phyloP scores from a whole-genome alignment of 805 yeast genomes.

The Wickerhamomyces rabaulensis region DNA sequence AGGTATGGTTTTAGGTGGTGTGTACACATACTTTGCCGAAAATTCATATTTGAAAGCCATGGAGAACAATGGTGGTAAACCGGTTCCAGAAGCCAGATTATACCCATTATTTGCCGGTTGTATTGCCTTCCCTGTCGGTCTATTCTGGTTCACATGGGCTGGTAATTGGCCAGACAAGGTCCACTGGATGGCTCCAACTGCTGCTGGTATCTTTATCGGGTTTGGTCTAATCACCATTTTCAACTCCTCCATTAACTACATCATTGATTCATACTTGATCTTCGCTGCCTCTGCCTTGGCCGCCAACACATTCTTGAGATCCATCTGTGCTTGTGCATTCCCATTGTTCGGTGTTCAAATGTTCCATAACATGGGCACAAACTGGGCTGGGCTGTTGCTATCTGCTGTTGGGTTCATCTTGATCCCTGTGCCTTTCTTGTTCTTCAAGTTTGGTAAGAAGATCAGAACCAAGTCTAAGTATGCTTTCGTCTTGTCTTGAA shows the following conservation, averaged over 20 bases:
- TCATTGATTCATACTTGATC: conserved; percentile 63
- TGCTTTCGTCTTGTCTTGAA: conserved; percentile 34
- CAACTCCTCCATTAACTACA: conserved; percentile 63
- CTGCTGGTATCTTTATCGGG: conserved; percentile 60
- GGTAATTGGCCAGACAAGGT: conserved; percentile 66
- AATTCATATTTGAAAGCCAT: conserved; percentile 43
- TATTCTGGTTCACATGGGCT: conserved; percentile 86
- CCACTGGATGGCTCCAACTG: conserved; percentile 80
- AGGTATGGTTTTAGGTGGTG: conserved; percentile 61
- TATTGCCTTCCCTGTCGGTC: conserved; percentile 66
- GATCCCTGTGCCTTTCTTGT: conserved; percentile 65
- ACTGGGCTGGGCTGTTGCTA: conserved; percentile 75
- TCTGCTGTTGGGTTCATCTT: conserved; percentile 55
- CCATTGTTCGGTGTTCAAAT: conserved; percentile 68
- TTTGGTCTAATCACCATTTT: conserved; percentile 66
- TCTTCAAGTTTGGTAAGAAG: conserved; percentile 50
- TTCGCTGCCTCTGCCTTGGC: conserved; percentile 80
- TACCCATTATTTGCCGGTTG: conserved; percentile 73
- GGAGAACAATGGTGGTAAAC: conserved; percentile 47
- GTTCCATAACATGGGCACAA: conserved; percentile 62
- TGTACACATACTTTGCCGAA: conserved; percentile 47
- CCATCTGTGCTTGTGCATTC: conserved; percentile 63
- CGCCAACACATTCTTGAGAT: conserved; percentile 66
- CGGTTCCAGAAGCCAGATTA: conserved; percentile 77
- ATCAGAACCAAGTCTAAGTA: conserved; percentile 55